Conservation (phyloP, 2,329 filamentous ascomycete genomes). For the Aurifilum marmelostoma region DNA sequence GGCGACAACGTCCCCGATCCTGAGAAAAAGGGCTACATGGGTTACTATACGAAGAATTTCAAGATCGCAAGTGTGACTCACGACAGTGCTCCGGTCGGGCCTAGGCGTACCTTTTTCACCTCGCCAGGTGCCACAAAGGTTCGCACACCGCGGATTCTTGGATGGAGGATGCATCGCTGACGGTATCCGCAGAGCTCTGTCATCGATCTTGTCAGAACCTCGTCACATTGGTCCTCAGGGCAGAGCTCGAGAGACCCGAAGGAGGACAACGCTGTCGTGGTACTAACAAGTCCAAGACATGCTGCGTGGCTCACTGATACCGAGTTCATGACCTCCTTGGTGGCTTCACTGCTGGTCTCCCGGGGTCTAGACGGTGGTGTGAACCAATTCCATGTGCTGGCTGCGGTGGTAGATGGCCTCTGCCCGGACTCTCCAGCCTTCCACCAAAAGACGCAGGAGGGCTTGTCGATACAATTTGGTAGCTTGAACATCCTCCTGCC, state of each 20-base stretch:
- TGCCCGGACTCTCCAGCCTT: slow-evolving; percentile 40
- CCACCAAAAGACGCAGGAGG: slow-evolving; percentile 39
- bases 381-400: slow-evolving; percentile 49
- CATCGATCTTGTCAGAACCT: not conserved
- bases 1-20: not conserved
- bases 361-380: not conserved
- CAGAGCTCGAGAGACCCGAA: not conserved
- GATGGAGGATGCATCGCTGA: not conserved
- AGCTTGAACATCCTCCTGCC: slow-evolving; percentile 47
- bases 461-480: slow-evolving; percentile 58
- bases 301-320: slow-evolving; percentile 52
- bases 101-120: slow-evolving; percentile 13
- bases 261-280: slow-evolving; percentile 46
- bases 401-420: slow-evolving; percentile 61
- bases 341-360: slow-evolving; percentile 5
- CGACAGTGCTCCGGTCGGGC: not conserved
- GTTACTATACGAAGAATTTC: not conserved
- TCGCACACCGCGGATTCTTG: not conserved
- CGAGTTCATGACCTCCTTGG: slow-evolving; percentile 40
- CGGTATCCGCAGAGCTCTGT: not conserved
- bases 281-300: slow-evolving; percentile 54
- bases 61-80: not conserved
- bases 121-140: slow-evolving; percentile 14
- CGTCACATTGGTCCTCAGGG: not conserved
- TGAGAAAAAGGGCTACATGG: not conserved